These are phyloP conservation scores for Kurtzmaniella cleridarum DNA, from an alignment of 805 yeast species.

Conservation along the genomic window DNA sequence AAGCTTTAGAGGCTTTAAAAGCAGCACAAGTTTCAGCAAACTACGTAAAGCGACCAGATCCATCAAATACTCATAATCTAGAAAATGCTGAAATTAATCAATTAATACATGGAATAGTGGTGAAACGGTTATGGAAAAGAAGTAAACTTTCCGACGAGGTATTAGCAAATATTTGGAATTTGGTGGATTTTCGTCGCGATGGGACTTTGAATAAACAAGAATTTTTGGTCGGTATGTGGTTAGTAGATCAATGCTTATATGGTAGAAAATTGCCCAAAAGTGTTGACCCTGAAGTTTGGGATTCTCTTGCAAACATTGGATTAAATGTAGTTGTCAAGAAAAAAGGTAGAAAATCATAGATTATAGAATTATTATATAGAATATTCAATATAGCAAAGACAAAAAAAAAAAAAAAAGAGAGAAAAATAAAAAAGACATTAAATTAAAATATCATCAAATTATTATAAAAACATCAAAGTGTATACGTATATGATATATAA, in stretches of 20 bases:
- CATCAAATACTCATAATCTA: constrained; percentile 26
- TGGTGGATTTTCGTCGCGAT: constrained; percentile 62
- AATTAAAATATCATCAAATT: too few relatives aligned
- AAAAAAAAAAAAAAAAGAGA: too few relatives aligned
- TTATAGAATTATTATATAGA: too few relatives aligned
- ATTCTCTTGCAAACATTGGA: constrained; percentile 56
- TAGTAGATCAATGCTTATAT: constrained; percentile 91
- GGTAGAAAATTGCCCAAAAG: constrained; percentile 82
- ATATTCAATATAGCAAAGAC: background rate
- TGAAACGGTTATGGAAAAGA: constrained; percentile 73
- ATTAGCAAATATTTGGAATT: constrained; percentile 56
- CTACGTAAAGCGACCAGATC: constrained; percentile 16
- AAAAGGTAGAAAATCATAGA: constrained; percentile 16
- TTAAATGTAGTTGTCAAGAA: constrained; percentile 33
- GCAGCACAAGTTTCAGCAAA: constrained; percentile 34
- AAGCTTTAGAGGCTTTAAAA: constrained; percentile 11
- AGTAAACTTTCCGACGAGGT: constrained; percentile 64
- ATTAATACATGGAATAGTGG: constrained; percentile 57
- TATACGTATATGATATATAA: too few relatives aligned
- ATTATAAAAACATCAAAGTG: too few relatives aligned
- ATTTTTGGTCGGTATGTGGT: constrained; percentile 96
- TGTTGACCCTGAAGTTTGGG: constrained; percentile 72
- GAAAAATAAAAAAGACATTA: background rate
- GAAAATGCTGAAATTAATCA: constrained; percentile 21
- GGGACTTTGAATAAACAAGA: constrained; percentile 77